These are phyloP conservation scores for Didymella glomerata DNA, from an alignment of 2,329 filamentous ascomycete species.

Conservation along the genomic window DNA sequence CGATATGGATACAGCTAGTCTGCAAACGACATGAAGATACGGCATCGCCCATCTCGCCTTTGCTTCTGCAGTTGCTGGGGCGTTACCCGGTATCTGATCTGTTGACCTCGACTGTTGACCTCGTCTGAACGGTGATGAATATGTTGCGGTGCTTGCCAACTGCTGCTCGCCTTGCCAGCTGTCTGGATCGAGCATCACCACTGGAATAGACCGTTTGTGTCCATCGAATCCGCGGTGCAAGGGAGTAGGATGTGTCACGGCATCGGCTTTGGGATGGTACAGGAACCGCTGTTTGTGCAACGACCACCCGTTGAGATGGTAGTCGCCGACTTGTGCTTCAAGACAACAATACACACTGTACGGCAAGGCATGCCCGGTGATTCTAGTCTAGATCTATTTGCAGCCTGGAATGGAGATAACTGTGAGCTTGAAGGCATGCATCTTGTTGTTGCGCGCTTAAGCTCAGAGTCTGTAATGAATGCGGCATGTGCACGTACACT, in stretches of 20 bases:
- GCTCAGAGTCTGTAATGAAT: neutral
- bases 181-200: conserved; percentile 13
- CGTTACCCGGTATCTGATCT: neutral
- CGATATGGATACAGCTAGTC: neutral
- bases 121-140: neutral
- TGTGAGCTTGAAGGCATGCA: neutral
- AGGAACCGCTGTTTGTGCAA: conserved; percentile 18
- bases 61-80: neutral
- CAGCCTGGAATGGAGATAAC: neutral
- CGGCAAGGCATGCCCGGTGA: conserved; percentile 3
- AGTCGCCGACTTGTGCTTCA: conserved; percentile 21
- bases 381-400: neutral
- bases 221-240: conserved; percentile 15
- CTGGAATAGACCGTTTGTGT: conserved; percentile 14
- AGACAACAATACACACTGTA: conserved; percentile 9
- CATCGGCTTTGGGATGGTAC: conserved; percentile 12
- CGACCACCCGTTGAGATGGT: conserved; percentile 7
- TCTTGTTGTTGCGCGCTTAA: neutral
- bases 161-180: neutral
- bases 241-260: conserved; percentile 13
- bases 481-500: neutral
- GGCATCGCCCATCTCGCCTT: neutral
- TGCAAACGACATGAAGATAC: neutral
- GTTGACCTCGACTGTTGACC: neutral
- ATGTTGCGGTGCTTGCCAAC: neutral